Evolutionary conservation across 2,329 filamentous ascomycete species (phyloP).

Genomic region (Hypoxylon sp.): DNA sequence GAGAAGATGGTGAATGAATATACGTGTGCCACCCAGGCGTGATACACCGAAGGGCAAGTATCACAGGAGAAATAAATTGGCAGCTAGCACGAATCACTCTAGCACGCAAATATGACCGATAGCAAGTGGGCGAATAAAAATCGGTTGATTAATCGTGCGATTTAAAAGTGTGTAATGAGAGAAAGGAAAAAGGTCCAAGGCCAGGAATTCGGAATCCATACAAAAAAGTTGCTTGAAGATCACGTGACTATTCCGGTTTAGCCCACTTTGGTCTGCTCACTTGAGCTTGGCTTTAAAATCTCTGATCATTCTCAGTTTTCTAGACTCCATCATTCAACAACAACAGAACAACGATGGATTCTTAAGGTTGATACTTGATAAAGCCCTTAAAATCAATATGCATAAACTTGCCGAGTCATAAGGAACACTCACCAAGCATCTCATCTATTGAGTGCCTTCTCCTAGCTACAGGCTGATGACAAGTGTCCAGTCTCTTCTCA

Average conservation of each 20-base stretch:
- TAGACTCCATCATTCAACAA: slow-evolving; percentile 15
- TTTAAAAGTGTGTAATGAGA: slow-evolving; percentile 61
- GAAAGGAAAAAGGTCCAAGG: slow-evolving; percentile 46
- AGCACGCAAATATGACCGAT: slow-evolving; percentile 73
- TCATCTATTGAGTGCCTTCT: not conserved
- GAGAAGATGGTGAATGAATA: slow-evolving; percentile 30
- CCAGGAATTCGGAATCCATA: slow-evolving; percentile 5
- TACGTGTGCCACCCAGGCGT: slow-evolving; percentile 51
- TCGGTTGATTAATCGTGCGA: slow-evolving; percentile 74
- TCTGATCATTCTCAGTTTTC: slow-evolving; percentile 9
- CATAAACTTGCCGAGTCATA: not conserved
- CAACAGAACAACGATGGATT: not conserved
- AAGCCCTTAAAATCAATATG: not conserved
- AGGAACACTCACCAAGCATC: not conserved
- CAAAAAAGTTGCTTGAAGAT: slow-evolving; percentile 6
- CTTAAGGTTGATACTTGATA: too few relatives aligned
- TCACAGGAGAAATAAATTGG: slow-evolving; percentile 43
- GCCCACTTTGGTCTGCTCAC: slow-evolving; percentile 7
- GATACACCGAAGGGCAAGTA: slow-evolving; percentile 45
- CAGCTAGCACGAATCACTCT: slow-evolving; percentile 60
- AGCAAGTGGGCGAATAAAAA: slow-evolving; percentile 63
- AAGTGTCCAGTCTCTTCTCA: slow-evolving; percentile 19
- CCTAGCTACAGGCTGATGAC: slow-evolving; percentile 6
- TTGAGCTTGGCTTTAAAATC: slow-evolving; percentile 30
- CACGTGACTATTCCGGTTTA: slow-evolving; percentile 25